Base-by-base conservation (phyloP, 441 rosid species). In the Kokia cookei region DNA sequence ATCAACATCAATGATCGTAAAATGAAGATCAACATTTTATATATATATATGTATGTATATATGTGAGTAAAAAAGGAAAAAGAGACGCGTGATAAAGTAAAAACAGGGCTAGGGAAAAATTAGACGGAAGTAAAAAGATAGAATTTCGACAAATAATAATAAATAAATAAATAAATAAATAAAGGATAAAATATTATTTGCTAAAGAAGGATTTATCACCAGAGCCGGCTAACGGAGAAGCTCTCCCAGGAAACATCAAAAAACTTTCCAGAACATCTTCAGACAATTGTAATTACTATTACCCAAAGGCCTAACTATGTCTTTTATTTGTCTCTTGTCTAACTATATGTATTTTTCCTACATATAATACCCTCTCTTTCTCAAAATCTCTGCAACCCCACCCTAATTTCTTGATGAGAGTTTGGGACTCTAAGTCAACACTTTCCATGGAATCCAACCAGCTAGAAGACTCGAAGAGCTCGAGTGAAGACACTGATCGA, bases 401-500 rank as follows among this genome's bases (percentile, higher is more conserved):
- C 62, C 14, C 10, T 22, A 57, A 57, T 57, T 26, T 55, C 14
- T 51, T 15, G 26, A 22, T 42, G 32, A 42, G 29, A 8, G 13
- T 26, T 10, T 8, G 71, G 59, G 7, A 53, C 19, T n/a, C 57
- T 53, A 50, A 55, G 61, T 22, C 14, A 32, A 3, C 50, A 3
- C 6, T 54, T 37, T 27, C 42, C 32, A 87, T 87, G 90, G 87
- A 85, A 77, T 64, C 85, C 65, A 80, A 80, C 75, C 80, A 50
- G 22, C 71, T 54, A 10, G 83, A 82, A 3, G 78, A 77, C 48
- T 79, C 84, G n/a, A 84, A 83, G 72, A 78, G 83, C 75, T 86
- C 87, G 5, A 78, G 82, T 60, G 90, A 84, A 45, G 84, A 78
- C 14, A 76, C 83, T 2, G 81, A 81, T 58, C 78, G 79, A 73